These are phyloP conservation scores for Synchytrium microbalum DNA, from an alignment of 371 early-diverging fungal genomes.

Conservation along the genomic window DNA sequence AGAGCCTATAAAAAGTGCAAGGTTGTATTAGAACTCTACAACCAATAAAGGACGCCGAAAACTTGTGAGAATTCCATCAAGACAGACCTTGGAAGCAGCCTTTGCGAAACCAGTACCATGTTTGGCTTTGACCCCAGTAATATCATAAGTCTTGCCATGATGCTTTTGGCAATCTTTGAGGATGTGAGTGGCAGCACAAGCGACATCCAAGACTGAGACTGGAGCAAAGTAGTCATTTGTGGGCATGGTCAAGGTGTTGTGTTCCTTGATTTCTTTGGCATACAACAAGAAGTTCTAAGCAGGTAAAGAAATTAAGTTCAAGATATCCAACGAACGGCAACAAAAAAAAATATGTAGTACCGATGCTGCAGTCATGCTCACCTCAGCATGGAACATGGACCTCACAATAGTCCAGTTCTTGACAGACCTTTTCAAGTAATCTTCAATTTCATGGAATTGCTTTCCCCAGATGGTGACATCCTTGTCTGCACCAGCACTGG, in stretches of 20 bases:
- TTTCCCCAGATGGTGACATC: background rate
- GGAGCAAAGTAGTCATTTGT: background rate
- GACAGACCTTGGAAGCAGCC: background rate
- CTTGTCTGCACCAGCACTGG: background rate
- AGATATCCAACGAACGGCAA: background rate
- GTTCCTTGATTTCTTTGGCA: background rate
- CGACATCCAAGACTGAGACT: background rate
- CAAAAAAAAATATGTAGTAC: no score
- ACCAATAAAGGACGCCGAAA: background rate
- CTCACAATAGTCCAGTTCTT: background rate
- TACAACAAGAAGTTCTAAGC: background rate
- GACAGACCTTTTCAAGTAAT: background rate
- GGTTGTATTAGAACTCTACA: background rate
- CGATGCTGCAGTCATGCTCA: no score
- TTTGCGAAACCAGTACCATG: background rate
- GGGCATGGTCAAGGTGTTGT: background rate
- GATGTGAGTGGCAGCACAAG: background rate
- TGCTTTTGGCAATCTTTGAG: background rate
- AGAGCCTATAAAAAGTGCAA: background rate
- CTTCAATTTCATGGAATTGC: background rate
- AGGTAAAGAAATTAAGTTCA: background rate
- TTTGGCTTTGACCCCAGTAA: background rate
- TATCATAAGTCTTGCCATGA: background rate
- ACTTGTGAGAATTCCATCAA: background rate
- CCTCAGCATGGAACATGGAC: background rate